phyloP scores from a whole-genome alignment of 2,329 filamentous ascomycete species.

The Metarhizium anisopliae region DNA sequence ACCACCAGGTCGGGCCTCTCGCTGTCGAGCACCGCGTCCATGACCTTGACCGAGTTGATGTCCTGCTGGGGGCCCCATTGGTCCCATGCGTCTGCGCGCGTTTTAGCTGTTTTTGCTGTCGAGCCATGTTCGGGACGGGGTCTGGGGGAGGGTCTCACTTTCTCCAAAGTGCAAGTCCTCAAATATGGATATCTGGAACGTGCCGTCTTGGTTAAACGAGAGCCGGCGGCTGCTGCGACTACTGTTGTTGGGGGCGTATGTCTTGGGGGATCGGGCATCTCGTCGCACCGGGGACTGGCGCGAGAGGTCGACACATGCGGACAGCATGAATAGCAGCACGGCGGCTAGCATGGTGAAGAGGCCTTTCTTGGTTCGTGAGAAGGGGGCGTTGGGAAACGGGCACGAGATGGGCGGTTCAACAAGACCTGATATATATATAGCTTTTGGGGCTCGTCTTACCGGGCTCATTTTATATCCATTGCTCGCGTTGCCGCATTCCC shows the following conservation, averaged over 20 bases:
- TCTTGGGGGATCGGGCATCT: neutral
- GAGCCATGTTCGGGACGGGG: no score
- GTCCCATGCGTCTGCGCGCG: constrained; percentile 31
- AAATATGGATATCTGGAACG: constrained; percentile 51
- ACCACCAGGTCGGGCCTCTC: constrained; percentile 54
- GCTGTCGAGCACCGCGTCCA: constrained; percentile 46
- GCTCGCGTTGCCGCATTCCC: no score
- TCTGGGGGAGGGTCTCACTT: constrained; percentile 27
- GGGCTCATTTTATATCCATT: no score
- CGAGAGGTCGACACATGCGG: neutral
- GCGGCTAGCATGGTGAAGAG: neutral
- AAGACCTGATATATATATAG: no score
- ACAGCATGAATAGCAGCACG: neutral
- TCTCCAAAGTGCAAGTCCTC: constrained; percentile 66
- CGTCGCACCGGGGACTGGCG: neutral
- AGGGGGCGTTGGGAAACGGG: no score
- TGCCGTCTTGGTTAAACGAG: constrained; percentile 32
- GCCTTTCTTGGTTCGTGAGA: no score
- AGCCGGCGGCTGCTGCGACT: constrained; percentile 7
- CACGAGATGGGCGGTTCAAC: no score
- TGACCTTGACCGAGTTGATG: constrained; percentile 44
- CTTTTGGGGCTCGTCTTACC: no score
- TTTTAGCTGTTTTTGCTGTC: neutral
- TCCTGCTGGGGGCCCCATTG: constrained; percentile 44
- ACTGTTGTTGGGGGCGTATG: neutral